phyloP scores from a whole-genome alignment of 2,329 filamentous ascomycete genomes.

The Westerdykella aurantiaca region DNA sequence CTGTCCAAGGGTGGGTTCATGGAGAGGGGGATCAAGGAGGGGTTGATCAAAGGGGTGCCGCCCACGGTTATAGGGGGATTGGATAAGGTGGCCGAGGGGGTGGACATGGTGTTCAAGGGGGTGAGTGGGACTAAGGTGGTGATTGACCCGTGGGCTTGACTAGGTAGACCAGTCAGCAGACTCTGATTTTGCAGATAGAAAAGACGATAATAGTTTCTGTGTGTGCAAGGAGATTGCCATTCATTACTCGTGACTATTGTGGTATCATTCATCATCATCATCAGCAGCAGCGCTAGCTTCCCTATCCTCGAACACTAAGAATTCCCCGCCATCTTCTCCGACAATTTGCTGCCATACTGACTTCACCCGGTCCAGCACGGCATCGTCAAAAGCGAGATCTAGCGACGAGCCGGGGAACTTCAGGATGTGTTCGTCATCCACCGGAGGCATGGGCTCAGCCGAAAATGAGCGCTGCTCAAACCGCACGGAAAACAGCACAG shows the following conservation, averaged over 20 bases:
- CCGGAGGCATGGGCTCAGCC: slow-evolving; percentile 17
- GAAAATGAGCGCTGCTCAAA: slow-evolving; percentile 44
- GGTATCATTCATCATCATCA: slow-evolving; percentile 44
- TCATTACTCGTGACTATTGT: not conserved
- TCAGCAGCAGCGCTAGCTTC: slow-evolving; percentile 59
- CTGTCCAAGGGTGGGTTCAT: slow-evolving; percentile 18
- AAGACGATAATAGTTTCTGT: too few species aligned
- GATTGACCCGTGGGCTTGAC: slow-evolving; percentile 14
- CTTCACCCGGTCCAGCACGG: slow-evolving; percentile 59
- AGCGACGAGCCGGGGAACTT: slow-evolving; percentile 55
- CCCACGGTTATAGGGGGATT: slow-evolving; percentile 20
- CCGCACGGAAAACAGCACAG: slow-evolving; percentile 48
- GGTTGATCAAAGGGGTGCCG: slow-evolving; percentile 16
- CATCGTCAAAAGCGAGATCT: slow-evolving; percentile 70
- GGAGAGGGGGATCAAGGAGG: slow-evolving; percentile 15
- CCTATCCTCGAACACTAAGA: slow-evolving; percentile 74
- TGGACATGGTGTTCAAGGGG: slow-evolving; percentile 20
- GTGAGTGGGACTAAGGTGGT: slow-evolving; percentile 31
- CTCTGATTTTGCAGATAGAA: too few species aligned
- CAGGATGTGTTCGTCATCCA: slow-evolving; percentile 43
- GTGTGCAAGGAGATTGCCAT: not conserved
- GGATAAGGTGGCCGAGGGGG: slow-evolving; percentile 14
- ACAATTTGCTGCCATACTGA: slow-evolving; percentile 63
- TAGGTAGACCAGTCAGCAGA: not conserved
- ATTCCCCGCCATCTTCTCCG: slow-evolving; percentile 51